Evolutionary conservation across 108 stramenopile genomes (phyloP), one percentile per base, ranked within the genome.

Genomic region (Fragilariopsis cylindrus): DNA sequence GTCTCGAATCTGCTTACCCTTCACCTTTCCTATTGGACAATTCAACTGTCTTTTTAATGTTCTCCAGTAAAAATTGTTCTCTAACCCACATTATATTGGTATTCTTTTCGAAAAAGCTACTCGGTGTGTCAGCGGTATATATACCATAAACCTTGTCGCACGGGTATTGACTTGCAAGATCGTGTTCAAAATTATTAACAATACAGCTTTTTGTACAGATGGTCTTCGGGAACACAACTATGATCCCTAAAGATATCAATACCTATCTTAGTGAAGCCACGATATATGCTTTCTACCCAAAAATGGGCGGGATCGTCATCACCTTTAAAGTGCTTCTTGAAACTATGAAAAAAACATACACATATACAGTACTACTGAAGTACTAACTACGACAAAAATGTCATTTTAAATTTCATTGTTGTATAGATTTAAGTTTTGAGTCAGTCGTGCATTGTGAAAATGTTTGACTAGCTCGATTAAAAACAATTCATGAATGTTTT

Each of bases 111-210:
- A 60, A 0, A 8, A 60, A 30, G 39, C 8, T 4, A 6, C 7
- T 4, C 1, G 47, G 65, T 11, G 65, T n/a, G 15, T 65, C 65
- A 9, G 65, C 42, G 7, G 43, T 18, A 48, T 65, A 65, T 7
- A 65, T n/a, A 43, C 65, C 65, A 65, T 47, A 65, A 5, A 65
- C 65, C 45, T 65, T 48, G 13, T 21, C 65, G 43, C 46, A 45
- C 12, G 65, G 65, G 46, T 47, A 65, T 13, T 13, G 3, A 3
- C 6, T 16, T 4, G 65, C 65, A 3, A 65, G 2, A 48, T 65
- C 65, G 46, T 65, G 65, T 40, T 65, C 65, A 46, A 65, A 65
- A 13, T 65, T 65, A 44, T 65, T 65, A 11, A 65, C 46, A 44
- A 65, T 65, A 43, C 65, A 65, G 7, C 12, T 44, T 16, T 48